Evolutionary conservation across 371 early-diverging fungal species (phyloP), one percentile per base, ranked within the genome.

Genomic region (Mucor irregularis): DNA sequence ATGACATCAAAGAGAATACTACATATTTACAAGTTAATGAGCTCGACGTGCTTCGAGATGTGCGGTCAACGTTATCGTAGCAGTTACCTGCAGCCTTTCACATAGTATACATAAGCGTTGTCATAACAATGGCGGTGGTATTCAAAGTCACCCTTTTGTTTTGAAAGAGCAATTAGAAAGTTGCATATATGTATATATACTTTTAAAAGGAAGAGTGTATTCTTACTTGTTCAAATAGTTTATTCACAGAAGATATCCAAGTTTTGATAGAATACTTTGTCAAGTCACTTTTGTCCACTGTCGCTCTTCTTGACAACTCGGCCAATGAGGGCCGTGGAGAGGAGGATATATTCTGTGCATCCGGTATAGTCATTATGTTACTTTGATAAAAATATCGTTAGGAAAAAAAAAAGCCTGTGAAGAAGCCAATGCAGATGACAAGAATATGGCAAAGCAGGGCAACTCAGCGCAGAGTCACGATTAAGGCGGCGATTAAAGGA

Each of bases 1-100:
- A 88, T 62, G 21, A 83, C 63, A 37, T 84, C 84, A 4, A 79
- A 40, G 45, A 84, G 61, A 30, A 89, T 85, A 44, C 85, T 87
- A 28, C 7, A 7, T 10, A 22, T 39, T 14, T 3, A 19, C 17
- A 19, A n/a, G n/a, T n/a, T n/a, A n/a, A n/a, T n/a, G n/a, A n/a
- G n/a, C n/a, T n/a, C n/a, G n/a, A n/a, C n/a, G n/a, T n/a, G n/a
- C n/a, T n/a, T n/a, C n/a, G n/a, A n/a, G n/a, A n/a, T 29, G 11
- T 28, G 4, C 21, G 1, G 3, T 19, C 19, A 5, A 16, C 0
- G 5, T 1, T n/a, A n/a, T 26, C 30, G 10, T 28, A 19, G 2
- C 28, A 17, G 24, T 35, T 55, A 66, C 62, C 61, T 66, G 58
- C 61, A 61, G 5, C 62, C 62, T 42, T 61, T 64, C 65, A 57